Conservation (phyloP, 805 yeast species). For the Candida maesae region DNA sequence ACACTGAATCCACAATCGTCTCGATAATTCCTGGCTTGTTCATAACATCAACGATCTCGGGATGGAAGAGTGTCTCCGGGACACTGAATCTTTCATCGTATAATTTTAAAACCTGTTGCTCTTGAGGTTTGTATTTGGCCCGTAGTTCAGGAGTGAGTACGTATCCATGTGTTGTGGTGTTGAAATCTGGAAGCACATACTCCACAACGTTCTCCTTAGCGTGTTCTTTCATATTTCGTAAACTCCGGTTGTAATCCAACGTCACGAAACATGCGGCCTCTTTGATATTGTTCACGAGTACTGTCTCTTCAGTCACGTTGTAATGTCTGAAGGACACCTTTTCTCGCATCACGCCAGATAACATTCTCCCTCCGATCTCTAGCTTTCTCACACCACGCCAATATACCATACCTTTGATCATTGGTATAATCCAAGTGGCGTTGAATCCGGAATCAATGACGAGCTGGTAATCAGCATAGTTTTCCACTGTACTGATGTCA, state of each 20-base stretch:
- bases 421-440: conserved; percentile 83
- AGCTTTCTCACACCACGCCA: conserved; percentile 75
- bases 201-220: conserved; percentile 42
- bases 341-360: conserved; percentile 82
- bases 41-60: conserved; percentile 72
- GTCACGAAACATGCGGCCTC: conserved; percentile 75
- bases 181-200: conserved; percentile 85
- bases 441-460: conserved; percentile 88
- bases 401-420: conserved; percentile 70
- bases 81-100: conserved; percentile 83
- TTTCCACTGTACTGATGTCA: conserved; percentile 14
- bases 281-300: conserved; percentile 79
- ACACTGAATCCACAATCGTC: conserved; percentile 63
- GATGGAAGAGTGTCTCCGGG: conserved; percentile 86
- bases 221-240: conserved; percentile 34
- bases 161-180: conserved; percentile 74
- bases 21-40: conserved; percentile 74
- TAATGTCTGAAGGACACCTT: conserved; percentile 86
- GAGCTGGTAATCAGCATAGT: conserved; percentile 59
- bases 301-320: conserved; percentile 88
- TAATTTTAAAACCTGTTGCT: conserved; percentile 62
- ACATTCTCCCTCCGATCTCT: conserved; percentile 81
- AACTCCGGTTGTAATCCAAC: conserved; percentile 45
- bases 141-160: conserved; percentile 38
- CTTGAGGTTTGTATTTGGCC: conserved; percentile 35